A percentile compares a stretch with the other conserved stretches of the same genome.
Conservation (phyloP, 108 stramenopile genomes). For the Cyclotella kingstonii region DNA sequence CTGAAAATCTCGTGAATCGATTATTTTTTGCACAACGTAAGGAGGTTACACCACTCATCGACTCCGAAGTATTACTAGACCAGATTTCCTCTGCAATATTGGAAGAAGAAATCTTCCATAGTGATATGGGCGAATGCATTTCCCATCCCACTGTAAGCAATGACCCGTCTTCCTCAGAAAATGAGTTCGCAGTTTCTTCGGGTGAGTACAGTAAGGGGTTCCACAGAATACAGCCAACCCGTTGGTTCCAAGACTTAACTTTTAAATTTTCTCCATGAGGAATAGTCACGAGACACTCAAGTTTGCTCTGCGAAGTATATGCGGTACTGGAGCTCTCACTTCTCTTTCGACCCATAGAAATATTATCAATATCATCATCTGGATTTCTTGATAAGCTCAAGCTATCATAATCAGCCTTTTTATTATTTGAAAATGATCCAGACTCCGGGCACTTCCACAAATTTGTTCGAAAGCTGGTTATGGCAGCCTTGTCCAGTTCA, state of each 20-base stretch:
- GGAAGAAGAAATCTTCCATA: slow-evolving; percentile 45
- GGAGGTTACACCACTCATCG: background rate
- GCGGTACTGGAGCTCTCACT: slow-evolving; percentile 4
- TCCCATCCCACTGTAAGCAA: slow-evolving; percentile 49
- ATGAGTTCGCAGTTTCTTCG: slow-evolving; percentile 19
- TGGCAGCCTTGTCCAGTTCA: background rate
- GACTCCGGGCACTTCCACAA: background rate
- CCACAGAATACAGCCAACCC: slow-evolving; percentile 48
- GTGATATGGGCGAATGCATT: slow-evolving; percentile 25
- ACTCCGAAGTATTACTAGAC: slow-evolving; percentile 4
- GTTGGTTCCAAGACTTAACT: slow-evolving; percentile 31
- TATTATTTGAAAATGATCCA: background rate
- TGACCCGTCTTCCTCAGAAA: slow-evolving; percentile 14
- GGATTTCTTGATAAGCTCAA: background rate
- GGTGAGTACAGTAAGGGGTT: slow-evolving; percentile 26
- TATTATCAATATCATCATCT: slow-evolving; percentile 12
- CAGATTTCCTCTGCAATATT: slow-evolving; percentile 27
- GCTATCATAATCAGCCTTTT: slow-evolving; percentile 23
- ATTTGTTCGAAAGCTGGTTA: background rate
- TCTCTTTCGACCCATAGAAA: slow-evolving; percentile 4
- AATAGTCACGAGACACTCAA: slow-evolving; percentile 29
- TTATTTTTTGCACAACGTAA: background rate
- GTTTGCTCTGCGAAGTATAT: background rate
- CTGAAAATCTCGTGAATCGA: background rate
- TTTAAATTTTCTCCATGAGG: slow-evolving; percentile 28